These are phyloP conservation scores for Tilletia caries DNA, from an alignment of 1,284 basidiomycete species.

Conservation along the genomic window DNA sequence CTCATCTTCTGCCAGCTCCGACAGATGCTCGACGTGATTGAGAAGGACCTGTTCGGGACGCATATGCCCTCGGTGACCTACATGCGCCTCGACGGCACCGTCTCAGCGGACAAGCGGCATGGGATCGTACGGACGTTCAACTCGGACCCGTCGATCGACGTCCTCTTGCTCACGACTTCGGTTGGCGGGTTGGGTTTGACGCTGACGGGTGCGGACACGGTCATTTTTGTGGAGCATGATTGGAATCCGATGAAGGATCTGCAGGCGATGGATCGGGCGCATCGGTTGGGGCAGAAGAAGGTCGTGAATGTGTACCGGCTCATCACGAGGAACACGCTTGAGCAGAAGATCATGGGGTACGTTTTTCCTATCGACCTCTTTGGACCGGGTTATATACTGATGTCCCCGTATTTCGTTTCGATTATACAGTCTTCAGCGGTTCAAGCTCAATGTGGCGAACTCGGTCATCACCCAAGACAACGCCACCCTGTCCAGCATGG, in stretches of 20 bases:
- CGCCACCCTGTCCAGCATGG: constrained; percentile 86
- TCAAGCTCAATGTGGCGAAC: constrained; percentile 97
- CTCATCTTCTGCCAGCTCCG: constrained; percentile 99
- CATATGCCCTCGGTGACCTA: constrained; percentile 95
- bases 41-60: constrained; percentile 82
- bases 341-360: constrained; percentile 97
- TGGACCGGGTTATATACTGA: neutral
- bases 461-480: constrained; percentile 98
- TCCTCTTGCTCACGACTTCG: constrained; percentile 88
- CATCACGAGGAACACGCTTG: constrained; percentile 92
- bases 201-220: constrained; percentile 95
- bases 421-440: constrained; percentile 66
- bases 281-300: constrained; percentile 96
- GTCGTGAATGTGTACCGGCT: constrained; percentile 98
- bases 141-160: constrained; percentile 93
- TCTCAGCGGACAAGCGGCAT: constrained; percentile 45
- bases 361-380: neutral
- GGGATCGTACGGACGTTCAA: constrained; percentile 95
- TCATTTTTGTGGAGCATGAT: constrained; percentile 99
- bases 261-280: constrained; percentile 98
- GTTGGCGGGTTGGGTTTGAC: constrained; percentile 95
- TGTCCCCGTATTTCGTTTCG: neutral
- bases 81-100: constrained; percentile 82
- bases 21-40: constrained; percentile 97
- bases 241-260: constrained; percentile 99